Percentiles rank a stretch among this genome's conserved stretches.
Evolutionary conservation across 2,329 filamentous ascomycete genomes (phyloP).

Genomic region (Cercospora sesami): DNA sequence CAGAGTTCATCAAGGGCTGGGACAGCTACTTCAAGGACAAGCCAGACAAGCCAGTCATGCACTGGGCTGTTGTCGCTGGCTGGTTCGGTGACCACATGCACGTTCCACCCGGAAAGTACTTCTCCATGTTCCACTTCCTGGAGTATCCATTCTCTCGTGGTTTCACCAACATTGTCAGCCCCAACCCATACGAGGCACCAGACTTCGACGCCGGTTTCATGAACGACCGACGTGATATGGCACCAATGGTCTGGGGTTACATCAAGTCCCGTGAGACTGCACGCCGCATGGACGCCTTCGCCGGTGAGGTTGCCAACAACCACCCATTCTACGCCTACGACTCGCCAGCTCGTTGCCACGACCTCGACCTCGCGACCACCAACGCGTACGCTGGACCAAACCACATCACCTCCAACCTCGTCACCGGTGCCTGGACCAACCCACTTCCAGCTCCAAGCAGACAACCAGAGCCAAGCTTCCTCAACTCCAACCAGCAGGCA

Average conservation of each 20-base stretch:
- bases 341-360: slow-evolving; percentile 66
- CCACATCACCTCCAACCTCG: slow-evolving; percentile 69
- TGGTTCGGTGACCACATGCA: slow-evolving; percentile 55
- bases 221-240: slow-evolving; percentile 84
- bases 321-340: slow-evolving; percentile 69
- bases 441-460: slow-evolving; percentile 49
- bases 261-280: slow-evolving; percentile 81
- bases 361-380: slow-evolving; percentile 73
- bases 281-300: slow-evolving; percentile 73
- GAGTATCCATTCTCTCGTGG: slow-evolving; percentile 76
- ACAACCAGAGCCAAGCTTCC: slow-evolving; percentile 49
- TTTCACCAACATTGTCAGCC: slow-evolving; percentile 61
- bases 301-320: slow-evolving; percentile 62
- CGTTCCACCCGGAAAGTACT: slow-evolving; percentile 75
- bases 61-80: slow-evolving; percentile 74
- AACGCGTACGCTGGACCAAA: slow-evolving; percentile 73
- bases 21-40: slow-evolving; percentile 82
- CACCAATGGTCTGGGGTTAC: slow-evolving; percentile 80
- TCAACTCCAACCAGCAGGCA: slow-evolving; percentile 66
- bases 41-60: slow-evolving; percentile 84
- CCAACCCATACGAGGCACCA: slow-evolving; percentile 62
- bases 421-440: slow-evolving; percentile 55
- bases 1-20: slow-evolving; percentile 73
- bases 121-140: slow-evolving; percentile 80
- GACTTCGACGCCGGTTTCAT: slow-evolving; percentile 75